Percentiles rank a stretch among this genome's conserved stretches.
Evolutionary conservation across 169 alveolate species (phyloP).

Genomic region (Plasmodium inui): DNA sequence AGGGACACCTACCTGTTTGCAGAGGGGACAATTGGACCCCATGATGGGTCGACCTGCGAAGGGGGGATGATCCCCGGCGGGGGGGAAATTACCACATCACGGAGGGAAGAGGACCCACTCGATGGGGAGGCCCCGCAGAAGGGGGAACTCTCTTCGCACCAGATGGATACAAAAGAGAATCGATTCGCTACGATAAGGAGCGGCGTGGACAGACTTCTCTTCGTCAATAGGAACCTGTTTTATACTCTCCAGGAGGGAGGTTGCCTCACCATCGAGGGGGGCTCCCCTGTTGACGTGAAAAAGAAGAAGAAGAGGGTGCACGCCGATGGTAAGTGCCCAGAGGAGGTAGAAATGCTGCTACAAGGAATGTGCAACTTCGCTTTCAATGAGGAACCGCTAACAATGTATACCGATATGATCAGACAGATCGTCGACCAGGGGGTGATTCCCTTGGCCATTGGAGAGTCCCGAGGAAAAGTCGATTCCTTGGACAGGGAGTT

Average conservation of each 20-base stretch:
- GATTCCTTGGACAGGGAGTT: conserved; percentile 7
- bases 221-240: conserved; percentile 18
- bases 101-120: background rate
- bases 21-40: background rate
- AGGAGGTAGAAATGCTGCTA: conserved; percentile 9
- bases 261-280: background rate
- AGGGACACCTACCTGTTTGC: background rate
- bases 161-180: background rate
- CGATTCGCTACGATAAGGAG: background rate
- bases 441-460: background rate
- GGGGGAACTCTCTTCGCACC: background rate
- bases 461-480: background rate
- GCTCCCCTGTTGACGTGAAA: background rate
- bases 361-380: background rate
- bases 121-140: background rate
- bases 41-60: background rate
- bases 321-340: background rate
- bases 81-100: background rate
- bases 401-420: background rate
- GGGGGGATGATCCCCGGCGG: background rate
- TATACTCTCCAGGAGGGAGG: background rate
- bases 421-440: background rate
- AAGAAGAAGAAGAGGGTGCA: background rate
- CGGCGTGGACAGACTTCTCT: conserved; percentile 28
- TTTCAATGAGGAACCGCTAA: background rate